phyloP scores from a whole-genome alignment of 2,329 filamentous ascomycete genomes.

The Macrophomina tecta region DNA sequence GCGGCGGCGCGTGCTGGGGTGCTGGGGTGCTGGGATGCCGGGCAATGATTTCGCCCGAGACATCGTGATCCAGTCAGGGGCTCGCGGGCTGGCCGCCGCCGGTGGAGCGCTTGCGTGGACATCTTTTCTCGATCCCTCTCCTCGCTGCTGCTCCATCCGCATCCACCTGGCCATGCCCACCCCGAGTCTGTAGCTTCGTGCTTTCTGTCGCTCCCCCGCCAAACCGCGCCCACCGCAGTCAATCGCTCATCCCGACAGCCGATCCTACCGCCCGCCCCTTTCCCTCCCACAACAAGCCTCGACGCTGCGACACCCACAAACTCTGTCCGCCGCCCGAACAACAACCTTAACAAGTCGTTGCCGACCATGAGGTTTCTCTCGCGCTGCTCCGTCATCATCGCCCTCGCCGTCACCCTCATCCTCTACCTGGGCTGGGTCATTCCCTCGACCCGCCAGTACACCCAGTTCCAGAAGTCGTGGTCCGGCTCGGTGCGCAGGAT shows the following conservation, averaged over 20 bases:
- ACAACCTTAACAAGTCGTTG: background rate
- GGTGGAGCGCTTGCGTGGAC: conserved; percentile 26
- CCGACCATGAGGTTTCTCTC: conserved; percentile 41
- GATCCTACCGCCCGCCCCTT: conserved; percentile 1
- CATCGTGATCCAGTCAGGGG: conserved; percentile 25
- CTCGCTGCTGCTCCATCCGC: conserved; percentile 11
- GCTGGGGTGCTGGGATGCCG: conserved; percentile 11
- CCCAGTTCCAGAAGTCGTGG: conserved; percentile 36
- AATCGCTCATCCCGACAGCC: conserved; percentile 25
- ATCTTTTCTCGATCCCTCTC: conserved; percentile 26
- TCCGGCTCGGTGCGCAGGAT: conserved; percentile 36
- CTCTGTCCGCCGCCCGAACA: background rate
- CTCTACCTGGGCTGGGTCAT: conserved; percentile 42
- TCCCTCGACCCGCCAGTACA: conserved; percentile 37
- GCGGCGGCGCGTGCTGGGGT: conserved; percentile 3
- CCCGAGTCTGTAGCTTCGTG: conserved; percentile 21
- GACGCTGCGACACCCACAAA: conserved; percentile 5
- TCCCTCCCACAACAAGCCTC: conserved; percentile 19
- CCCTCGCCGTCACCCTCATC: conserved; percentile 36
- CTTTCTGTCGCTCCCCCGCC: conserved; percentile 24
- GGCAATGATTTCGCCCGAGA: conserved; percentile 21
- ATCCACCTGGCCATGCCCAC: conserved; percentile 25
- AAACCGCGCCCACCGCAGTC: conserved; percentile 24
- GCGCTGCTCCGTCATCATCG: conserved; percentile 39
- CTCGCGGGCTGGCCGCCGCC: conserved; percentile 25